phyloP scores from a whole-genome alignment of 441 rosid species.

The Mallotus japonicus region DNA sequence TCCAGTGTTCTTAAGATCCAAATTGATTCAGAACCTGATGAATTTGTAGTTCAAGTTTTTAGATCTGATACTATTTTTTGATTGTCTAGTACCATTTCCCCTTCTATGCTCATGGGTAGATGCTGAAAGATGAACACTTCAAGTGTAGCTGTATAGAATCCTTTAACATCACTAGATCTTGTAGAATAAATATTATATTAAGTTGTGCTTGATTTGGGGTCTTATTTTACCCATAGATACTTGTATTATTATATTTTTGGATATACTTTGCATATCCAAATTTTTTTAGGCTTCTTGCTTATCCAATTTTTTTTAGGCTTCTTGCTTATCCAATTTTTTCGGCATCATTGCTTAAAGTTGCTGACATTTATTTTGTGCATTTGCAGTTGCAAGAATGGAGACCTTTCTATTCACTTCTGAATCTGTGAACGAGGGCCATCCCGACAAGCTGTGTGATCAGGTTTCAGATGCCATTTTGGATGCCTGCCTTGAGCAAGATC shows the following conservation, averaged over 20 bases:
- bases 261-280: too few species aligned
- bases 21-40: background rate
- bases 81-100: background rate
- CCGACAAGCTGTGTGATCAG: slow-evolving; percentile 65
- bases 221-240: background rate
- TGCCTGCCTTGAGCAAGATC: slow-evolving; percentile 61
- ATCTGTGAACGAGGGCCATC: slow-evolving; percentile 69
- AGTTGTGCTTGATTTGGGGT: background rate
- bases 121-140: background rate
- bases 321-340: background rate
- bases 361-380: background rate
- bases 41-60: background rate
- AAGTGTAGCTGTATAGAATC: background rate
- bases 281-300: background rate
- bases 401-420: slow-evolving; percentile 59
- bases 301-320: background rate
- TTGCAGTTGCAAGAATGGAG: slow-evolving; percentile 38
- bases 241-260: too few species aligned
- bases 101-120: background rate
- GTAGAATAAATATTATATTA: background rate
- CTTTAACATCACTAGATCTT: background rate
- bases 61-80: slow-evolving; percentile 1
- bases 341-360: background rate
- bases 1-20: background rate
- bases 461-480: slow-evolving; percentile 59